phyloP scores from a whole-genome alignment of 805 yeast species.

The Monosporozyma solicola region DNA sequence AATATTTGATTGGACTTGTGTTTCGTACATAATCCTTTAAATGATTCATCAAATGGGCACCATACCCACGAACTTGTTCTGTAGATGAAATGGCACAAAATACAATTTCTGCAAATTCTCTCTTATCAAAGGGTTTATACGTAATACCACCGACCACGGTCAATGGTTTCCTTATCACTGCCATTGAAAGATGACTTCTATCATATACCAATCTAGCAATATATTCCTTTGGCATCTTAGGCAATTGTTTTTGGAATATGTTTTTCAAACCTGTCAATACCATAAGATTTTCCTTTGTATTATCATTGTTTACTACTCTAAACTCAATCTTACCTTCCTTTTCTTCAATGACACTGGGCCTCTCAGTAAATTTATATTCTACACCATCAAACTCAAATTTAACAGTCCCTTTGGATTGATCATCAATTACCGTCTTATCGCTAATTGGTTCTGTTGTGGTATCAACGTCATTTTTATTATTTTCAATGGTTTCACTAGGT shows the following conservation, averaged over 20 bases:
- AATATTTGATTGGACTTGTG: slow-evolving; percentile 76
- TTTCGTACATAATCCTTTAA: slow-evolving; percentile 89
- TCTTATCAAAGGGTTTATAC: slow-evolving; percentile 81
- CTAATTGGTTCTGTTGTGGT: not conserved
- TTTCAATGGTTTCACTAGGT: not conserved
- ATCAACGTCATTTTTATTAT: not conserved
- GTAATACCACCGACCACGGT: slow-evolving; percentile 98
- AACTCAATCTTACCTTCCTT: slow-evolving; percentile 89
- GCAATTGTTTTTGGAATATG: slow-evolving; percentile 93
- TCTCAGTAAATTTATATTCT: slow-evolving; percentile 73
- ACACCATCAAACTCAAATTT: slow-evolving; percentile 57
- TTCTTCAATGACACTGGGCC: slow-evolving; percentile 93
- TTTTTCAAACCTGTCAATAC: slow-evolving; percentile 91
- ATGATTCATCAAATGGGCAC: slow-evolving; percentile 98
- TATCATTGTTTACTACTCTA: slow-evolving; percentile 93
- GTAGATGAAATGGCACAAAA: slow-evolving; percentile 97
- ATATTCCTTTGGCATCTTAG: slow-evolving; percentile 97
- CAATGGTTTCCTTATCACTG: slow-evolving; percentile 86
- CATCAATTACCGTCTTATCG: slow-evolving; percentile 3
- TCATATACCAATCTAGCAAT: slow-evolving; percentile 92
- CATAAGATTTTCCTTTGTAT: slow-evolving; percentile 76
- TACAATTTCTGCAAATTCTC: slow-evolving; percentile 95
- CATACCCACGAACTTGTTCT: slow-evolving; percentile 97
- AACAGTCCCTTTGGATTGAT: slow-evolving; percentile 25
- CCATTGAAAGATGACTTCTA: slow-evolving; percentile 88